Base-by-base conservation (phyloP, 805 yeast species). In the Candida insectalens region DNA sequence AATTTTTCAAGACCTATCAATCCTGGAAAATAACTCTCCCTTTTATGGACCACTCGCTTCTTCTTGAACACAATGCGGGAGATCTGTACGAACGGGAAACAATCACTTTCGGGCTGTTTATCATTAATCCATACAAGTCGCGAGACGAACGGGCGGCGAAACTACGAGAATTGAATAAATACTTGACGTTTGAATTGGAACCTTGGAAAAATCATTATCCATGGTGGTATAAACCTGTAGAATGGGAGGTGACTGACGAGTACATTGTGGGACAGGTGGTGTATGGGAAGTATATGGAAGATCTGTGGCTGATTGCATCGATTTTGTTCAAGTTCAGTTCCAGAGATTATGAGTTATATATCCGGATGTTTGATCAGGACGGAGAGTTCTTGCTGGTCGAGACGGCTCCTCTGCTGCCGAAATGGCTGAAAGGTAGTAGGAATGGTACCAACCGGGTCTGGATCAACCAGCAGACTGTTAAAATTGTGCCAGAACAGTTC, bases 361-460 rank as follows among this genome's bases (percentile, higher is more conserved):
- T 72, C 4, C 69, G 64, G 26, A 39, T 60, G 2, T 56, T 60
- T 38, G 83, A 76, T 44, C 62, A 65, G 2, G 79, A 71, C 30
- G 73, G 77, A 6, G 84, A 78, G 37, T 66, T 69, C 30, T 33
- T 76, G 7, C 46, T 77, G 29, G 58, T 66, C 25, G 23, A 21
- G 23, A 21, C 7, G 23, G 23, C 23, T 7, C n/a, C n/a, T n/a
- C n/a, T n/a, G n/a, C 75, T 45, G 53, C 83, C 36, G 50, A 67
- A 2, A 75, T 82, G 82, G 40, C 73, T 6, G 61, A 67, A 34
- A 49, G 59, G 29, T 67, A 67, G 3, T 42, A 51, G 15, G 45
- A 68, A 10, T 44, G 60, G 35, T 40, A 61, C 13, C 35, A 34
- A 31, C 17, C 19, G 28, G 34, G 23, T 38, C 29, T 37, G 25